Evolutionary conservation across 306 rosid genomes (phyloP).

Genomic region (Lathyrus oleraceus): DNA sequence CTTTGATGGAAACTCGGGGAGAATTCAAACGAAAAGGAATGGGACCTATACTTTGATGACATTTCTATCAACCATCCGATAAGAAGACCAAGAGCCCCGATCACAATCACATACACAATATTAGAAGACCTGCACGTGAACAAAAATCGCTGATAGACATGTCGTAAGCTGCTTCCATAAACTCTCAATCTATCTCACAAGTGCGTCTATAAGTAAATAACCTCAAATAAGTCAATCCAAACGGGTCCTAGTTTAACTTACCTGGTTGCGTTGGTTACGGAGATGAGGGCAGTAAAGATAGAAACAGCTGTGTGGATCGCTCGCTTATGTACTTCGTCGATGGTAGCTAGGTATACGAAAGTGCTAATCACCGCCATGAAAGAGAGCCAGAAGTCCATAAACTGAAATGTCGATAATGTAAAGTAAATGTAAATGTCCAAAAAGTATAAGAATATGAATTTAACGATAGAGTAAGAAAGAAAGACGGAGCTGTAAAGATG

Average conservation of each 20-base stretch:
- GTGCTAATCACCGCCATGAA: slow-evolving; percentile 98
- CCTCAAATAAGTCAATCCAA: background rate
- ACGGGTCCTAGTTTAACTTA: slow-evolving; percentile 18
- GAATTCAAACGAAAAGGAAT: slow-evolving; percentile 42
- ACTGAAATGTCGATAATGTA: slow-evolving; percentile 56
- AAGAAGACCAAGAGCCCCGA: slow-evolving; percentile 51
- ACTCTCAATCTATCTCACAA: background rate
- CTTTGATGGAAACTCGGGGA: slow-evolving; percentile 38
- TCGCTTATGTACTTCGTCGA: slow-evolving; percentile 72
- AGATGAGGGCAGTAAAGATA: slow-evolving; percentile 91
- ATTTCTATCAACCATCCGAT: slow-evolving; percentile 56
- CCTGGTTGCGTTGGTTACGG: slow-evolving; percentile 87
- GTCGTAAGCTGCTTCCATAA: background rate
- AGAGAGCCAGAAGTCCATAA: slow-evolving; percentile 98
- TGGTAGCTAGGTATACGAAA: slow-evolving; percentile 71
- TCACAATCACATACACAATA: slow-evolving; percentile 36
- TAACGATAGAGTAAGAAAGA: too few relatives aligned
- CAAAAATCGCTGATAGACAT: background rate
- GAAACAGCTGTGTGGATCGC: slow-evolving; percentile 79
- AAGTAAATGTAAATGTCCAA: slow-evolving; percentile 23
- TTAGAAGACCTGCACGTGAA: slow-evolving; percentile 38
- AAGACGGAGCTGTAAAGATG: slow-evolving; percentile 25
- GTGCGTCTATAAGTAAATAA: background rate
- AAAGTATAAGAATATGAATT: background rate
- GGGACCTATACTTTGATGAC: slow-evolving; percentile 44